Conservation (phyloP, 805 yeast genomes). For the Sugiyamaella qingdaonensis region DNA sequence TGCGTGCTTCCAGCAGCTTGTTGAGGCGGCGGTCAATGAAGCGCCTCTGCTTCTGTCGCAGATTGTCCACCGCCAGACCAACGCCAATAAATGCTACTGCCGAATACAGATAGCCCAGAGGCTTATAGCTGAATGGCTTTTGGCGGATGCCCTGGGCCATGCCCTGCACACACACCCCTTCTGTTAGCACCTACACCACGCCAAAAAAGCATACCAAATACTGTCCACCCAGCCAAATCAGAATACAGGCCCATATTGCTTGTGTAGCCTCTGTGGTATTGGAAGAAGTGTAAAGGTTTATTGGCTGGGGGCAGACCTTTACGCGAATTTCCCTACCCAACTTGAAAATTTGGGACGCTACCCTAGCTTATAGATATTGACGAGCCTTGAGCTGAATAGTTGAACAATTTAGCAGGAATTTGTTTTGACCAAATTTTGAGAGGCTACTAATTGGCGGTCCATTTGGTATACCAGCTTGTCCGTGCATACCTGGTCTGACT, state of each 20-base stretch:
- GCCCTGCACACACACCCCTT: slow-evolving; percentile 26
- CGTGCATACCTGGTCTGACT: too few species aligned
- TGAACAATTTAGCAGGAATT: background rate
- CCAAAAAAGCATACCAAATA: slow-evolving; percentile 12
- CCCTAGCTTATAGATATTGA: too few species aligned
- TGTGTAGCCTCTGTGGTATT: background rate
- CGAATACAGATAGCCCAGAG: slow-evolving; percentile 29
- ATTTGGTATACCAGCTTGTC: too few species aligned
- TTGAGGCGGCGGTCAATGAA: slow-evolving; percentile 28
- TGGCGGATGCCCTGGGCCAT: slow-evolving; percentile 33
- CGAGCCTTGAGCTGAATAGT: too few species aligned
- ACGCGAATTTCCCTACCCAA: too few species aligned
- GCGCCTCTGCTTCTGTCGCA: slow-evolving; percentile 28
- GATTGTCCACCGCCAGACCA: slow-evolving; percentile 29
- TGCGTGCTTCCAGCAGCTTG: slow-evolving; percentile 25
- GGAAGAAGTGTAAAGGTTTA: background rate
- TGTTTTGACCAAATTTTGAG: too few species aligned
- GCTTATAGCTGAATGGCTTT: slow-evolving; percentile 34
- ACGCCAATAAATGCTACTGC: slow-evolving; percentile 32
- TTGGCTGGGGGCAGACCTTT: background rate
- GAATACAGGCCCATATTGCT: slow-evolving; percentile 15
- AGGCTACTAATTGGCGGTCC: too few species aligned
- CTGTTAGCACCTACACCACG: background rate
- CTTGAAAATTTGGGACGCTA: too few species aligned
- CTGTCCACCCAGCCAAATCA: slow-evolving; percentile 18